Conservation (phyloP, 441 rosid genomes). For the Gossypium davidsonii region DNA sequence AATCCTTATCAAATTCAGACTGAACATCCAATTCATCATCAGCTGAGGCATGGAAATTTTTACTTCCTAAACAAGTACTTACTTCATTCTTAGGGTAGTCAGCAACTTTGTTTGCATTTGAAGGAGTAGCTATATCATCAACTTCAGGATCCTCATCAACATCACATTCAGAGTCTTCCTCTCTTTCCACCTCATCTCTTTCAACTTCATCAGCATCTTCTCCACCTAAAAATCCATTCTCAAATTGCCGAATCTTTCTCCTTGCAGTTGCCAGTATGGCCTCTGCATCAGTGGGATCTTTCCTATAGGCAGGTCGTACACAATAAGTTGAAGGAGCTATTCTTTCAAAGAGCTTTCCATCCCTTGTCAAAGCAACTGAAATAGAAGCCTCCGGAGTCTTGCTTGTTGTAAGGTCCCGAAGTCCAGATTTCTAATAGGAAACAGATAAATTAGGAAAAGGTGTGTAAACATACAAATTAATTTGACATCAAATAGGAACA, state of each 20-base stretch:
- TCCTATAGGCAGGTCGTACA: constrained; percentile 85
- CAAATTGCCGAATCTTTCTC: constrained; percentile 81
- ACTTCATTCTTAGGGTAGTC: constrained; percentile 32
- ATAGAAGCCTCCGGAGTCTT: constrained; percentile 99
- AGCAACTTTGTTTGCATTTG: constrained; percentile 36
- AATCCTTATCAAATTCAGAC: constrained; percentile 31
- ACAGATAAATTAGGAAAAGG: constrained; percentile 13
- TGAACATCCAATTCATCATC: constrained; percentile 27
- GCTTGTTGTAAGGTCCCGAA: constrained; percentile 93
- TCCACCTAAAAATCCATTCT: constrained; percentile 70
- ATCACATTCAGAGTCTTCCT: constrained; percentile 85
- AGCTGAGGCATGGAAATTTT: constrained; percentile 28
- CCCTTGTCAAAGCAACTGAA: constrained; percentile 98
- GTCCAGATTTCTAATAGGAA: constrained; percentile 80
- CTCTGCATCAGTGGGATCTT: constrained; percentile 92
- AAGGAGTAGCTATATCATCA: constrained; percentile 63
- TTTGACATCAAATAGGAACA: constrained; percentile 5
- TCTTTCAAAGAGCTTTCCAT: constrained; percentile 97
- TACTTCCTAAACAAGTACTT: constrained; percentile 37
- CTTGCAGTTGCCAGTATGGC: constrained; percentile 83
- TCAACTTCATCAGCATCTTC: constrained; percentile 94
- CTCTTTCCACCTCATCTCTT: constrained; percentile 65
- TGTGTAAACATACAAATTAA: background rate
- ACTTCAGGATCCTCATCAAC: constrained; percentile 89
- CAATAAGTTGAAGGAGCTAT: constrained; percentile 99